phyloP scores from a whole-genome alignment of 352 stramenopile genomes.

The Phytophthora pisi region DNA sequence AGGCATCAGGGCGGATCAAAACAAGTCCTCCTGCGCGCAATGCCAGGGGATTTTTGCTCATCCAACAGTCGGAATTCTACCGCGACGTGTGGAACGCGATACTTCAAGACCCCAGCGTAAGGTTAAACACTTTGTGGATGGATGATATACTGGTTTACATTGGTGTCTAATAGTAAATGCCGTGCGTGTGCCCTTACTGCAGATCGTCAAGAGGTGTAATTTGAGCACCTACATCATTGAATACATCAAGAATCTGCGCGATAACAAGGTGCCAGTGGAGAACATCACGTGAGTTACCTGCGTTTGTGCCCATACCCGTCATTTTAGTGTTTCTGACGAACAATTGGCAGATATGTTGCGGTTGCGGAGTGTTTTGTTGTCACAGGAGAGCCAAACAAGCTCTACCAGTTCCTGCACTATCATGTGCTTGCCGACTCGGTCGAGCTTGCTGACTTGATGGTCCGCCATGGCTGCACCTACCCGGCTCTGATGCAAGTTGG shows the following conservation, averaged over 20 bases:
- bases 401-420: constrained; percentile 75
- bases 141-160: neutral
- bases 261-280: constrained; percentile 60
- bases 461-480: constrained; percentile 33
- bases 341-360: constrained; percentile 50
- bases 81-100: constrained; percentile 58
- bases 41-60: constrained; percentile 45
- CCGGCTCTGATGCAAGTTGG: constrained; percentile 57
- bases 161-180: neutral
- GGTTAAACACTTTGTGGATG: neutral
- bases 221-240: constrained; percentile 67
- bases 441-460: constrained; percentile 61
- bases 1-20: neutral
- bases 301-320: neutral
- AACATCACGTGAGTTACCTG: constrained; percentile 54
- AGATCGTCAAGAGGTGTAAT: constrained; percentile 45
- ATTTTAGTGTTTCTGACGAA: constrained; percentile 13
- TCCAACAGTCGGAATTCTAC: constrained; percentile 69
- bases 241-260: constrained; percentile 65
- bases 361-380: constrained; percentile 60
- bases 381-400: constrained; percentile 45
- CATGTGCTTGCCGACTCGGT: constrained; percentile 61
- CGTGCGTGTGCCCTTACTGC: constrained; percentile 8
- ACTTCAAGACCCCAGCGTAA: constrained; percentile 47
- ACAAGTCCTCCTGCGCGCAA: constrained; percentile 36